phyloP scores from a whole-genome alignment of 139 green algal species.

The Deuterostichococcus epilithicus region DNA sequence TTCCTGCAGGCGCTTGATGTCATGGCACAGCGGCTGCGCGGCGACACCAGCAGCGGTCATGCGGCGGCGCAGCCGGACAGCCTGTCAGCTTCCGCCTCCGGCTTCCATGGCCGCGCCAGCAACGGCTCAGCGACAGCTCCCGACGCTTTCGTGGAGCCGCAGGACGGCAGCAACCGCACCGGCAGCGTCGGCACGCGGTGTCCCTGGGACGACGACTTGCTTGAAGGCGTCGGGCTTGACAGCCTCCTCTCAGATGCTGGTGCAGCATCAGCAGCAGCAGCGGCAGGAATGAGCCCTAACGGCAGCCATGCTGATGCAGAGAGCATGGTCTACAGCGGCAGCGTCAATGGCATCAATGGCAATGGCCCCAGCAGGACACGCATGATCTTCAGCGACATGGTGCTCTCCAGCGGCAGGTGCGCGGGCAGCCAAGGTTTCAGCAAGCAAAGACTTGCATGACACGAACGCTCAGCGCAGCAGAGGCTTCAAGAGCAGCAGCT shows the following conservation, averaged over 20 bases:
- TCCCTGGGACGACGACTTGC: background rate
- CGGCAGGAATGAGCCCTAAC: background rate
- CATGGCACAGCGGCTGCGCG: background rate
- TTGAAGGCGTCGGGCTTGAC: background rate
- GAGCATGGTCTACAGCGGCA: background rate
- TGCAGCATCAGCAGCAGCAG: background rate
- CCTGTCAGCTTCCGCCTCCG: background rate
- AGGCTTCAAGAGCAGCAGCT: background rate
- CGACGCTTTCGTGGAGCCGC: no score
- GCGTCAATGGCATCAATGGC: no score
- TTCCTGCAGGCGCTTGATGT: background rate
- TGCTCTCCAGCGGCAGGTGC: background rate
- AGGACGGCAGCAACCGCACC: background rate
- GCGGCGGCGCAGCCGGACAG: background rate
- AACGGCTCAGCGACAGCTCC: background rate
- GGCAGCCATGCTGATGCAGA: background rate
- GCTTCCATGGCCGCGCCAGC: background rate
- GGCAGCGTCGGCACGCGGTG: background rate
- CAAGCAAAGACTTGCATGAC: no score
- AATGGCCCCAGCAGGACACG: background rate
- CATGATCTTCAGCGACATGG: background rate
- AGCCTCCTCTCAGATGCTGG: background rate
- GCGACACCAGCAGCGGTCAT: background rate
- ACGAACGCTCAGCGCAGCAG: background rate
- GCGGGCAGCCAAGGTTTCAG: background rate